Evolutionary conservation across 2,329 filamentous ascomycete species (phyloP), one percentile per base, ranked within the genome.

Genomic region (Arthrinium puccinioides): DNA sequence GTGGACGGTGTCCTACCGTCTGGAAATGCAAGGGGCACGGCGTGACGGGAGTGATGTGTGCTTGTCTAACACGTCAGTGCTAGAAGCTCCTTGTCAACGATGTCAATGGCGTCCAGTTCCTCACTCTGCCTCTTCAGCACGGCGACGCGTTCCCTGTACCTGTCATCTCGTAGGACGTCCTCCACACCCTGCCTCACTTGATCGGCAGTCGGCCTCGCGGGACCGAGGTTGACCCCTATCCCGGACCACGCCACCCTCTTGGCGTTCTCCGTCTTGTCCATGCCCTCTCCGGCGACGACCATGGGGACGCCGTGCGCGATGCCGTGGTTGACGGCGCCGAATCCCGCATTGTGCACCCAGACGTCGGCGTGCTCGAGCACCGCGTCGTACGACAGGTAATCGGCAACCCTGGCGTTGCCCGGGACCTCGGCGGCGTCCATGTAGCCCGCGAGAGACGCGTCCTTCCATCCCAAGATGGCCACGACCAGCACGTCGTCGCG

Each of bases 291-390:
- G 1, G 60, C 60, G 3, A 61, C 52, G 0, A 65, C 57, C 59
- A 63, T 61, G 4, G 62, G 61, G 16, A 64, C 57, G 4, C 57
- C 62, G 36, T 62, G 54, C 6, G 58, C 57, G 30, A 66, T 55
- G 10, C 61, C 62, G 37, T 66, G 62, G 34, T 54, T 59, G 9
- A 63, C 54, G 4, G 61, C 62, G 5, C 62, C 62, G 40, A 62
- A 66, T 1, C 62, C 62, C 3, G 55, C 62, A 37, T 66, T 66
- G 41, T 63, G 60, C 4, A 65, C 50, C 58, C 60, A 66, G 2
- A 55, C 49, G 32, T 59, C 49, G 1, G 59, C 57, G 33, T 55
- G 51, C 5, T 56, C 55, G 11, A 66, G 50, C n/a, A 57, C 53
- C 0, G 56, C 56, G 36, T 63, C 61, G 44, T 64, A 65, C 3